A percentile compares a stretch with the other conserved stretches of the same genome.
Evolutionary conservation across 1,284 basidiomycete genomes (phyloP).

Genomic region (Sanghuangporus weigelae): DNA sequence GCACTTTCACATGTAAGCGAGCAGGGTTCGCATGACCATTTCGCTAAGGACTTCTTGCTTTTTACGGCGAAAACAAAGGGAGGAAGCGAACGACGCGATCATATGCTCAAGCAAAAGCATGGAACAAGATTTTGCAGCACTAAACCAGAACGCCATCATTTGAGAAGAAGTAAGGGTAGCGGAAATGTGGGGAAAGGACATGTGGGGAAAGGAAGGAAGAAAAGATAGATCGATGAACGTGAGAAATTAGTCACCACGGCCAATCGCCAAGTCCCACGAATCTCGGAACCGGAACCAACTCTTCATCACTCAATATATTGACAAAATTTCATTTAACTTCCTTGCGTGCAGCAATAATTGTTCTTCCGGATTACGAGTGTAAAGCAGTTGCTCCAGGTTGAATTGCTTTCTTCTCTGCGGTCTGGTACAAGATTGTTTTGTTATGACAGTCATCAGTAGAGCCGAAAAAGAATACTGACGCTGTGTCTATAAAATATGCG

Average conservation of each 20-base stretch:
- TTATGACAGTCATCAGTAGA: not conserved
- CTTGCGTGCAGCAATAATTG: not conserved
- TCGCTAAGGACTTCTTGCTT: not conserved
- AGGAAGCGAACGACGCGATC: not conserved
- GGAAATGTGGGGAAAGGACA: not conserved
- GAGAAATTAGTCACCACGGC: not conserved
- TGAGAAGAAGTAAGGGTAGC: not conserved
- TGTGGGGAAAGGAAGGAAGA: not conserved
- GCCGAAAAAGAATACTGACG: conserved; percentile 27
- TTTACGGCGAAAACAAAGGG: not conserved
- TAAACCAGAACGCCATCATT: not conserved
- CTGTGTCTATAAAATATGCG: conserved; percentile 39
- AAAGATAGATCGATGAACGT: not conserved
- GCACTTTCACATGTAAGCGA: not conserved
- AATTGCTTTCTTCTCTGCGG: not conserved
- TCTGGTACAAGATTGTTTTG: conserved; percentile 35
- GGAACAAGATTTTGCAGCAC: not conserved
- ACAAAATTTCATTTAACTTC: too few relatives aligned
- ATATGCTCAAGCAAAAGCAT: not conserved
- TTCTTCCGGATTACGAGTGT: not conserved
- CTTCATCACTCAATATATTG: too few relatives aligned
- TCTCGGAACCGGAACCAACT: too few relatives aligned
- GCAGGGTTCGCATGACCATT: not conserved
- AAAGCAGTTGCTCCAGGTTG: not conserved
- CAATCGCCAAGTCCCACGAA: not conserved